Percentiles rank a stretch among this genome's conserved stretches.
Conservation (phyloP, 768 basidiomycete species). For the Auricularia sp. region DNA sequence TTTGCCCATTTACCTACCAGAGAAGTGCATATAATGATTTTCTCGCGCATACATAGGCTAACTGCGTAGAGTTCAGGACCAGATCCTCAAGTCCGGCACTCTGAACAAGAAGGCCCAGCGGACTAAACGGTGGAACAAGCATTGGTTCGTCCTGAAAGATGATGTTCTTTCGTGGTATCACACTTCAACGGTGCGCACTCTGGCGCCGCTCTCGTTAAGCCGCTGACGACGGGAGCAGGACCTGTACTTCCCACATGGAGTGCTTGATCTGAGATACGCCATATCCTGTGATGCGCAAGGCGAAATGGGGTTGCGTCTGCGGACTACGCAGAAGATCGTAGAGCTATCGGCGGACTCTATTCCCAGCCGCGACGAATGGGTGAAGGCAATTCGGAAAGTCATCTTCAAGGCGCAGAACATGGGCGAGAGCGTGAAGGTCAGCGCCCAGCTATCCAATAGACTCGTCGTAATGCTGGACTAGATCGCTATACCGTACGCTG, state of each 20-base stretch:
- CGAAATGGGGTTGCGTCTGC: conserved; percentile 71
- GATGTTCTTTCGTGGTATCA: conserved; percentile 96
- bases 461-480: conserved; percentile 15
- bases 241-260: conserved; percentile 95
- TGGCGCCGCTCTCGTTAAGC: conserved; percentile 4
- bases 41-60: neutral
- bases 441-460: conserved; percentile 7
- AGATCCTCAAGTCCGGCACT: conserved; percentile 85
- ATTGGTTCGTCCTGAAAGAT: conserved; percentile 96
- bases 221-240: conserved; percentile 42
- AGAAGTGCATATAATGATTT: conserved; percentile 46
- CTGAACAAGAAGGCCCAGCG: conserved; percentile 80
- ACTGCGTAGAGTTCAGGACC: conserved; percentile 46
- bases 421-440: conserved; percentile 89
- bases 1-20: conserved; percentile 88
- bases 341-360: conserved; percentile 67
- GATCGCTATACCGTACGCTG: conserved; percentile 93
- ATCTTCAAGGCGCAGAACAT: conserved; percentile 95
- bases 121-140: conserved; percentile 87
- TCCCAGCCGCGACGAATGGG: conserved; percentile 87
- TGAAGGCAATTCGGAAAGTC: conserved; percentile 86
- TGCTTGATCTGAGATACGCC: conserved; percentile 89
- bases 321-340: conserved; percentile 73
- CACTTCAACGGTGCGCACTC: conserved; percentile 64
- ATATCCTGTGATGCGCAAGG: conserved; percentile 74